Evolutionary conservation across 805 yeast genomes (phyloP).

Genomic region (Tetrapisispora taiwanensis): DNA sequence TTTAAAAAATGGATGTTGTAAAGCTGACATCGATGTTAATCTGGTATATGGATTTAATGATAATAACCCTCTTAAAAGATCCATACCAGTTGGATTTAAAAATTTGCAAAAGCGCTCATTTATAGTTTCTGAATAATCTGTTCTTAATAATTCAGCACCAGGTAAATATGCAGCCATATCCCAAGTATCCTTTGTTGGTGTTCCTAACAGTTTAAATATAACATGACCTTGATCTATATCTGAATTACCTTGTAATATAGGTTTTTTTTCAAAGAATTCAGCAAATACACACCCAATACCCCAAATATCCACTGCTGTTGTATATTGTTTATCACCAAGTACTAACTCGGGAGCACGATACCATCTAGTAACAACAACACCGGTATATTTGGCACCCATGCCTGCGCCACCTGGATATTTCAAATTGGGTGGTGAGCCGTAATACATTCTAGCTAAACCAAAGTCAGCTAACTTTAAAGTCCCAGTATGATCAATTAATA

Average conservation of each 20-base stretch:
- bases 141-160: conserved; percentile 32
- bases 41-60: conserved; percentile 62
- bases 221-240: conserved; percentile 82
- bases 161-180: conserved; percentile 53
- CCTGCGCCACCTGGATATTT: conserved; percentile 38
- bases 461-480: conserved; percentile 86
- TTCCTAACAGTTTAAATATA: conserved; percentile 73
- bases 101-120: conserved; percentile 38
- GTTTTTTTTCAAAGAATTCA: conserved; percentile 72
- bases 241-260: conserved; percentile 74
- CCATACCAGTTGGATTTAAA: conserved; percentile 36
- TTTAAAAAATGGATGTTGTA: conserved; percentile 58
- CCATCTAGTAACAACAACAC: conserved; percentile 93
- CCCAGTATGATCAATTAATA: conserved; percentile 68
- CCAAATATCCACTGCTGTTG: conserved; percentile 96
- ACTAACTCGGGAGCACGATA: conserved; percentile 92
- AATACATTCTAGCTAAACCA: conserved; percentile 76
- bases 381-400: conserved; percentile 37
- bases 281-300: conserved; percentile 95
- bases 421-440: conserved; percentile 48
- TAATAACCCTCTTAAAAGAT: conserved; percentile 52
- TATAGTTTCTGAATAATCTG: conserved; percentile 32
- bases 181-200: conserved; percentile 56
- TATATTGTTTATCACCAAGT: conserved; percentile 74
- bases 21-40: conserved; percentile 69